Evolutionary conservation across 192 early-diverging fungal genomes (phyloP).

Genomic region (Umbelopsis sp.): DNA sequence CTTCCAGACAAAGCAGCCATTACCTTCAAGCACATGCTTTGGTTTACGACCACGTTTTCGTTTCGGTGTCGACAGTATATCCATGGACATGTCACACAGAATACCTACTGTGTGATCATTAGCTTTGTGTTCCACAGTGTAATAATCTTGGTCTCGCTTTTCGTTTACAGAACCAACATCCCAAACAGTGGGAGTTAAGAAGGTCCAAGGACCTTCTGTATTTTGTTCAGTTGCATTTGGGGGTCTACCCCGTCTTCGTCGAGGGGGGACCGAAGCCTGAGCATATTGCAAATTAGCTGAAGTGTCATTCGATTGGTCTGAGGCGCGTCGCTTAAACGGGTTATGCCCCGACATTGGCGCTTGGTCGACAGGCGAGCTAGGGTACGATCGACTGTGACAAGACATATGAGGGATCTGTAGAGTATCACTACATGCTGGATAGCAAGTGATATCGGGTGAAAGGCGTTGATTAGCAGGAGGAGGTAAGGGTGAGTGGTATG

Average conservation of each 20-base stretch:
- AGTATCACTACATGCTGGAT: too few species aligned
- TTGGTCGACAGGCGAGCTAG: neutral
- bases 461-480: neutral
- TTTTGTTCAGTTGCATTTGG: constrained; percentile 22
- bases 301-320: neutral
- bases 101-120: constrained; percentile 2
- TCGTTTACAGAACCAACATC: constrained; percentile 19
- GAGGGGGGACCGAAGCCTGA: neutral
- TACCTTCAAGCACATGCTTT: constrained; percentile 16
- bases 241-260: constrained; percentile 32
- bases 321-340: constrained; percentile 9
- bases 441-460: neutral
- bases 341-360: neutral
- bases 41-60: constrained; percentile 21
- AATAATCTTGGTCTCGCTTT: constrained; percentile 5
- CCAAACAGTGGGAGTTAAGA: constrained; percentile 41
- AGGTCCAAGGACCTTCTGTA: constrained; percentile 29
- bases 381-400: neutral
- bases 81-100: constrained; percentile 11
- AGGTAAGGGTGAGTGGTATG: neutral
- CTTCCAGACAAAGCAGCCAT: constrained; percentile 23
- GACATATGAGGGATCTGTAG: neutral
- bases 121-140: neutral
- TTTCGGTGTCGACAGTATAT: constrained; percentile 10
- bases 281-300: neutral